Conservation (phyloP, 2,329 filamentous ascomycete genomes). For the Aspergillus costaricaensis region DNA sequence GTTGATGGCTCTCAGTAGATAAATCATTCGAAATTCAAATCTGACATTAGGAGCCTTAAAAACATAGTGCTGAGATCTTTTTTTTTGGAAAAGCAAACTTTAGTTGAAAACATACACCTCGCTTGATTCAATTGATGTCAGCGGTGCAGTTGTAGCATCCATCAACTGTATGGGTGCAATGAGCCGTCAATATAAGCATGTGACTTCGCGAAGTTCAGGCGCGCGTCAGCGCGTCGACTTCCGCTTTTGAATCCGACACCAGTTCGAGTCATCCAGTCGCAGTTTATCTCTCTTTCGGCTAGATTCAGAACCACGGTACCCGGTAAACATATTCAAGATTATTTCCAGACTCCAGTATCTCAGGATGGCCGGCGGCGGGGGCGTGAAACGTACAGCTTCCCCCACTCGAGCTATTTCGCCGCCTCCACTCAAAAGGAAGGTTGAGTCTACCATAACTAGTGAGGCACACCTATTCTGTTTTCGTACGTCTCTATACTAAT, state of each 20-base stretch:
- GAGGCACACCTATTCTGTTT: conserved; percentile 14
- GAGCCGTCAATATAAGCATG: conserved; percentile 29
- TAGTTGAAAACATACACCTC: neutral
- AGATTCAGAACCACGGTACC: neutral
- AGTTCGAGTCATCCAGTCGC: conserved; percentile 6
- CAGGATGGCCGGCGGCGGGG: conserved; percentile 32
- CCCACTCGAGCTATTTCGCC: conserved; percentile 54
- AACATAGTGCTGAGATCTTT: neutral
- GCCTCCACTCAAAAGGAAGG: conserved; percentile 58
- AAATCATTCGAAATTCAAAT: neutral
- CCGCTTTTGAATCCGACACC: neutral
- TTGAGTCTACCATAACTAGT: conserved; percentile 58
- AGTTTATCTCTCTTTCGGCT: conserved; percentile 11
- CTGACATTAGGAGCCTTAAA: neutral
- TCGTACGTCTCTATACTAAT: neutral
- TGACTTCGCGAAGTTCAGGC: conserved; percentile 40
- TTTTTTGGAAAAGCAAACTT: neutral
- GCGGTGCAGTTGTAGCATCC: conserved; percentile 6
- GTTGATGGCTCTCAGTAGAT: conserved; percentile 17
- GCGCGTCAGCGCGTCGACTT: conserved; percentile 30
- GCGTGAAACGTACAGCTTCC: conserved; percentile 40
- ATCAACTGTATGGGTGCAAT: neutral
- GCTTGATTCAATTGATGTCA: neutral
- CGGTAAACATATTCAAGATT: conserved; percentile 9
- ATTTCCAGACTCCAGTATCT: conserved; percentile 10